Percentiles rank a stretch among this genome's conserved stretches.
These are phyloP conservation scores for Phycomyces blakesleeanus DNA, from an alignment of 192 early-diverging fungal genomes.

Conservation along the genomic window DNA sequence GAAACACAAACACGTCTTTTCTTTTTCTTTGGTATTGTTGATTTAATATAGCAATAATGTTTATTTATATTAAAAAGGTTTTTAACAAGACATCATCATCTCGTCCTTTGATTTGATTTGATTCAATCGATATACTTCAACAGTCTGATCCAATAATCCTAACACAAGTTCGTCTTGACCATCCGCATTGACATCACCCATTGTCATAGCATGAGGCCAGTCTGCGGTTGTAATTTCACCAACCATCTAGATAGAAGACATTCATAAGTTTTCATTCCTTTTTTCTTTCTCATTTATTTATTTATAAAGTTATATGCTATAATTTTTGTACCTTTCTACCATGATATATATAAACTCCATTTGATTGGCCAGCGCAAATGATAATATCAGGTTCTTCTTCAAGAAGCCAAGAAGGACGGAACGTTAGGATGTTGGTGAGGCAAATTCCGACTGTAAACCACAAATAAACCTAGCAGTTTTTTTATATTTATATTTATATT, in stretches of 20 bases:
- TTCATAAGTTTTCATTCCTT: too few species aligned
- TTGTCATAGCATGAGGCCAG: conserved; percentile 29
- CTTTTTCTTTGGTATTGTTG: too few species aligned
- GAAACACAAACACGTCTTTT: too few species aligned
- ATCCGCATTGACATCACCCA: conserved; percentile 36
- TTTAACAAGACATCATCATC: too few species aligned
- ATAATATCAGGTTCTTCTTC: conserved; percentile 28
- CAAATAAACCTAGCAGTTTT: neutral
- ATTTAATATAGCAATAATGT: too few species aligned
- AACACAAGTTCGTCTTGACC: conserved; percentile 36
- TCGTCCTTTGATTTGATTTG: too few species aligned
- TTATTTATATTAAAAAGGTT: too few species aligned
- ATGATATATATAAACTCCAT: conserved; percentile 32
- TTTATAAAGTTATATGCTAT: too few species aligned
- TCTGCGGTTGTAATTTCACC: conserved; percentile 25
- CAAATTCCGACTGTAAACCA: conserved; percentile 28
- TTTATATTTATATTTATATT: too few species aligned
- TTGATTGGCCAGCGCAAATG: conserved; percentile 33
- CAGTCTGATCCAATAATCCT: conserved; percentile 30
- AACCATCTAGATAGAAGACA: too few species aligned
- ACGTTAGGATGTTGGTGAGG: conserved; percentile 17
- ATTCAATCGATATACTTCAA: conserved; percentile 30
- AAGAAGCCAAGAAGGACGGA: conserved; percentile 20
- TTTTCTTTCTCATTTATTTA: too few species aligned
- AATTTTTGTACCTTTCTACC: conserved; percentile 20